Base-by-base conservation (phyloP, 495 filamentous ascomycete genomes). In the Penicillium lagena region DNA sequence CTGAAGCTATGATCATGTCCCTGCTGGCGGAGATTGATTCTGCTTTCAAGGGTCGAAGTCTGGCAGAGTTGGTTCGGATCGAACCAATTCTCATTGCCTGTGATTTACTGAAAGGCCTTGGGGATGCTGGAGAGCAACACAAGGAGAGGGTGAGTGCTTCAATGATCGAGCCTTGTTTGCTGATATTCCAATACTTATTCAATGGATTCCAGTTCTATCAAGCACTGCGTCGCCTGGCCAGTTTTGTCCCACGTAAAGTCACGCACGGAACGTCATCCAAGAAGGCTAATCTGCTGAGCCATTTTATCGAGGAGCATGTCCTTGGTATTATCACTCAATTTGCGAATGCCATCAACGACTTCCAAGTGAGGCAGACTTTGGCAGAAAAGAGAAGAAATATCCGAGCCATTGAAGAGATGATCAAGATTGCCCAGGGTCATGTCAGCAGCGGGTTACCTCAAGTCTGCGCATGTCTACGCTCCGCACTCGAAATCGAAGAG, bases 271-370 rank as follows among this genome's bases (percentile, higher is more conserved):
- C 55, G 42, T 57, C 59, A 11, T 58, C 66, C 9, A 86, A 81
- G 51, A 73, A 68, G 36, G 55, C 70, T 12, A 70, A 80, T 35
- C 62, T 77, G n/a, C 64, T 94, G 12, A 83, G 79, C 4, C 59
- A 69, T n/a, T 97, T 94, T 61, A 80, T 97, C 36, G 85, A 95
- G 43, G 74, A 75, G 12, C 84, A 96, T 65, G 82, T 91, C 17
- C 79, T 97, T 14, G 91, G 89, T n/a, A 78, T 97, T 44, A 89
- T 95, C 59, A 78, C 83, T 12, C 80, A 85, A 37, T 80, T 97
- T 44, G 83, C 86, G 7, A 84, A 91, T 49, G 76, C 80, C 9
- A 81, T 99, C 40, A 94, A 88, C 54, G 86, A 89, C 55, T 70
- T 77, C 7, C 67, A 73, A 47, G 71, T 73, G 11, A 62, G 71